These are phyloP conservation scores for Zymoseptoria ardabiliae DNA, from an alignment of 2,329 filamentous ascomycete species.

Conservation along the genomic window DNA sequence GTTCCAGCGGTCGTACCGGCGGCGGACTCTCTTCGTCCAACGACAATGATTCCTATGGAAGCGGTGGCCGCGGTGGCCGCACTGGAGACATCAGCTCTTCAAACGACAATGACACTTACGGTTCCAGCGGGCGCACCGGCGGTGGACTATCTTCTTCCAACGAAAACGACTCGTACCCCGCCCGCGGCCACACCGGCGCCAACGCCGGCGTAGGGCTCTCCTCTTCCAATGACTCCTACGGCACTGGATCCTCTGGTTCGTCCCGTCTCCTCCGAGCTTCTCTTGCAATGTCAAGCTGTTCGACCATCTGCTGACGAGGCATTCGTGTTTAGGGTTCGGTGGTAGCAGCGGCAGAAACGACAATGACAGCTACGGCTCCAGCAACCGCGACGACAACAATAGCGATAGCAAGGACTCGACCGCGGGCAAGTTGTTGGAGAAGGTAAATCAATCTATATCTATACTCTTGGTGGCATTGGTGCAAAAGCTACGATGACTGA, in stretches of 20 bases:
- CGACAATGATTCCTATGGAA: slow-evolving; percentile 11
- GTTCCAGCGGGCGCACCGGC: background rate
- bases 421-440: slow-evolving; percentile 38
- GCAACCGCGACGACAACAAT: slow-evolving; percentile 6
- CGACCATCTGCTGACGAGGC: too few species aligned
- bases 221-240: slow-evolving; percentile 14
- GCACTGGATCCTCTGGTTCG: background rate
- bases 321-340: background rate
- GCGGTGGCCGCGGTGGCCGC: background rate
- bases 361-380: slow-evolving; percentile 3
- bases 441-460: background rate
- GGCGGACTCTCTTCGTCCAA: background rate
- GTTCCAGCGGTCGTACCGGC: background rate
- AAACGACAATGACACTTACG: slow-evolving; percentile 13
- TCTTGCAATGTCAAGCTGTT: background rate
- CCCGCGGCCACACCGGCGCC: slow-evolving; percentile 1
- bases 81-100: slow-evolving; percentile 10
- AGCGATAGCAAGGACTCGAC: slow-evolving; percentile 36
- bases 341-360: background rate
- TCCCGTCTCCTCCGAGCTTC: background rate
- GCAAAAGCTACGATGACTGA: background rate
- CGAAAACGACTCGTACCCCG: too few species aligned
- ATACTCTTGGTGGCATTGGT: too few species aligned
- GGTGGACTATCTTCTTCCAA: slow-evolving; percentile 10
- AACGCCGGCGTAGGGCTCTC: too few species aligned